These are phyloP conservation scores for Suillus spraguei DNA, from an alignment of 768 basidiomycete genomes.

Conservation along the genomic window DNA sequence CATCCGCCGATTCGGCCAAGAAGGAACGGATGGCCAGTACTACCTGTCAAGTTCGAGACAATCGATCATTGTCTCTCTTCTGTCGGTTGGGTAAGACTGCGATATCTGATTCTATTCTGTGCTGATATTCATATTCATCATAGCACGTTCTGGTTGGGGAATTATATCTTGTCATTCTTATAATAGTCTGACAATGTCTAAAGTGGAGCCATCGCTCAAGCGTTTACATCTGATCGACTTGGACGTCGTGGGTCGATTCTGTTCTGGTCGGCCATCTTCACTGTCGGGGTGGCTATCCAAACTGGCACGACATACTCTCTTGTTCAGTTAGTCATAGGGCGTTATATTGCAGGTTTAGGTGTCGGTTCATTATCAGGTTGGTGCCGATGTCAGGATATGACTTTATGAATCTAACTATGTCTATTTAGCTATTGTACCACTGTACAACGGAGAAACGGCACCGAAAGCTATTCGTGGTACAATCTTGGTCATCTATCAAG, in stretches of 20 bases:
- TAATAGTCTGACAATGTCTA: conserved; percentile 10
- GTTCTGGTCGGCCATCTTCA: conserved; percentile 77
- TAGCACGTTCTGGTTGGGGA: conserved; percentile 55
- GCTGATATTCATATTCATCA: conserved; percentile 3
- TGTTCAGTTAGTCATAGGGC: conserved; percentile 70
- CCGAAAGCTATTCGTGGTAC: conserved; percentile 76
- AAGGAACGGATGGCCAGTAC: conserved; percentile 46
- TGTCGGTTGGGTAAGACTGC: conserved; percentile 63
- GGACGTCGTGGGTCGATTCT: conserved; percentile 76
- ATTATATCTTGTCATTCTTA: background rate
- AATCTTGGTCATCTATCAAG: conserved; percentile 72
- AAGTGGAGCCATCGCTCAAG: conserved; percentile 67
- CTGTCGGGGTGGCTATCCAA: conserved; percentile 67
- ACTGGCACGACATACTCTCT: conserved; percentile 63
- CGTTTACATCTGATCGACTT: conserved; percentile 73
- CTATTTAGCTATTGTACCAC: conserved; percentile 52
- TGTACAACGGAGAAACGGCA: conserved; percentile 80
- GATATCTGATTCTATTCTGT: background rate
- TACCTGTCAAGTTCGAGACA: conserved; percentile 64
- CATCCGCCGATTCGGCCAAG: conserved; percentile 64
- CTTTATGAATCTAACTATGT: conserved; percentile 2
- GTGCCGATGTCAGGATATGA: conserved; percentile 12
- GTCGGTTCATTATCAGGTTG: conserved; percentile 76
- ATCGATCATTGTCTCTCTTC: conserved; percentile 76
- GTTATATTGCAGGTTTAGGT: conserved; percentile 75